phyloP scores from a whole-genome alignment of 495 filamentous ascomycete genomes.

The Trichoderma parareesei region DNA sequence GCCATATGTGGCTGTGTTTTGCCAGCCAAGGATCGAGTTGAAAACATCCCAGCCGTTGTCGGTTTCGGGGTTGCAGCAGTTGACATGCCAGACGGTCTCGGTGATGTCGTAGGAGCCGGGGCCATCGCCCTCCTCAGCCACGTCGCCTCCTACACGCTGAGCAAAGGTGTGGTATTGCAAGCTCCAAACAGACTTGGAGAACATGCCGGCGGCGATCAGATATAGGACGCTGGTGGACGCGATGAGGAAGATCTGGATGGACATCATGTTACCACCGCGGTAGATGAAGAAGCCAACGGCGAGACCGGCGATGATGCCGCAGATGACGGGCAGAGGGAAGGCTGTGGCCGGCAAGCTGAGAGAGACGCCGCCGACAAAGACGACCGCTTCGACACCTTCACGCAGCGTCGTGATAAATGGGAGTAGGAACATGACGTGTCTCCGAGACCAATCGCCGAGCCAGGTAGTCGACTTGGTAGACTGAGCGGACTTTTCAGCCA shows the following conservation, averaged over 20 bases:
- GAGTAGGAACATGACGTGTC: slow-evolving; percentile 62
- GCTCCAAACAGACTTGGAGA: slow-evolving; percentile 56
- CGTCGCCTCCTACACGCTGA: slow-evolving; percentile 47
- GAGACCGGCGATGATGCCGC: slow-evolving; percentile 47
- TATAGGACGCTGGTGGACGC: slow-evolving; percentile 63
- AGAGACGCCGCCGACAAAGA: slow-evolving; percentile 65
- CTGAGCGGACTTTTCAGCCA: slow-evolving; percentile 37
- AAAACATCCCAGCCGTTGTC: slow-evolving; percentile 88
- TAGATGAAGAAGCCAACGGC: slow-evolving; percentile 56
- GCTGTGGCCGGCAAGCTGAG: slow-evolving; percentile 52
- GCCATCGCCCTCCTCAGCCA: slow-evolving; percentile 52
- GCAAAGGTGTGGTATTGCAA: slow-evolving; percentile 35
- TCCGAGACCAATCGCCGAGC: slow-evolving; percentile 47
- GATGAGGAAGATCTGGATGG: slow-evolving; percentile 60
- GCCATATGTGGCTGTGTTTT: slow-evolving; percentile 79
- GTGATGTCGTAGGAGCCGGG: slow-evolving; percentile 65
- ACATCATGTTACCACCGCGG: slow-evolving; percentile 50
- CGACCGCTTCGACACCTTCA: slow-evolving; percentile 61
- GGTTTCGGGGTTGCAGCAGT: slow-evolving; percentile 73
- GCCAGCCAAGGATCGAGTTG: slow-evolving; percentile 77
- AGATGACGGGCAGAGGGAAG: slow-evolving; percentile 56
- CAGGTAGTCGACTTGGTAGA: slow-evolving; percentile 20
- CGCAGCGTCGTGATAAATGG: slow-evolving; percentile 64
- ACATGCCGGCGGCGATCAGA: slow-evolving; percentile 60
- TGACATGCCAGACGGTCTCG: slow-evolving; percentile 49